Evolutionary conservation across 2,329 filamentous ascomycete species (phyloP).

Genomic region (Chaetothyriales sp.): DNA sequence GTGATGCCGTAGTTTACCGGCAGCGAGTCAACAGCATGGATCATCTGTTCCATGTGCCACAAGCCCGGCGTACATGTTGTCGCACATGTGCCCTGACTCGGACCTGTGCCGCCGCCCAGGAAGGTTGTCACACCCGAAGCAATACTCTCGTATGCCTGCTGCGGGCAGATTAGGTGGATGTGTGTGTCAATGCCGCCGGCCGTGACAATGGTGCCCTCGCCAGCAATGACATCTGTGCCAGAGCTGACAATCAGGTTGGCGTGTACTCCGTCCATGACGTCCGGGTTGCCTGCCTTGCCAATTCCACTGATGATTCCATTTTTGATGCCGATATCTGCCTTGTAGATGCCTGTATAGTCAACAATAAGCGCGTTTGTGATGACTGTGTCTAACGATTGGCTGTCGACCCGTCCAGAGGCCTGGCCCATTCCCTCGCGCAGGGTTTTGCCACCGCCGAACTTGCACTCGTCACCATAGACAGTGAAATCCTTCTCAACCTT

Average conservation of each 20-base stretch:
- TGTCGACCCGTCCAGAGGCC: conserved; percentile 58
- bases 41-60: conserved; percentile 72
- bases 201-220: conserved; percentile 78
- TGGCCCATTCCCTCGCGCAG: conserved; percentile 92
- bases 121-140: conserved; percentile 79
- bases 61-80: conserved; percentile 86
- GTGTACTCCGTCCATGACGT: conserved; percentile 81
- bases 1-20: conserved; percentile 85
- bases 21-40: conserved; percentile 67
- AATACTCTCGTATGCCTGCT: conserved; percentile 72
- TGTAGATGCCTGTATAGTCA: conserved; percentile 86
- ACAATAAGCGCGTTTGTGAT: conserved; percentile 81
- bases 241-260: conserved; percentile 66
- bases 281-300: conserved; percentile 92
- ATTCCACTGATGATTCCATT: conserved; percentile 73
- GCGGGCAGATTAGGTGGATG: conserved; percentile 89
- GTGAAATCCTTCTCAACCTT: conserved; percentile 77
- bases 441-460: conserved; percentile 89
- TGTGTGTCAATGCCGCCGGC: conserved; percentile 81
- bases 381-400: conserved; percentile 64
- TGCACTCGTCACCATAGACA: conserved; percentile 79
- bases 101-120: conserved; percentile 79
- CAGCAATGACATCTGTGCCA: conserved; percentile 83
- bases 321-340: conserved; percentile 91
- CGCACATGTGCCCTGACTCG: conserved; percentile 79